Conservation (phyloP, 2,329 filamentous ascomycete genomes). For the Penicillium polonicum region DNA sequence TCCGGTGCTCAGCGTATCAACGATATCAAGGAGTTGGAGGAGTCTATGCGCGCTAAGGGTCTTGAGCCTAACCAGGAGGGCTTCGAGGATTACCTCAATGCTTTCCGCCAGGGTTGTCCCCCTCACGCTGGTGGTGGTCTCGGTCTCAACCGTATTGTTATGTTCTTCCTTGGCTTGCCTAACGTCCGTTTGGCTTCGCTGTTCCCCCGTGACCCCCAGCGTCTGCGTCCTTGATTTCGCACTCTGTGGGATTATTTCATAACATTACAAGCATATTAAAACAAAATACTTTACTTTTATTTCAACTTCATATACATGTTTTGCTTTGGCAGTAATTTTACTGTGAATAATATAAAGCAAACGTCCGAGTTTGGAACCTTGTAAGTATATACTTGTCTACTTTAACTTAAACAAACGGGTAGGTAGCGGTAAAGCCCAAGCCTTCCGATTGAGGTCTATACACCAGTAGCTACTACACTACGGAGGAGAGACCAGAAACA, state of each 20-base stretch:
- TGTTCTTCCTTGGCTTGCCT: constrained; percentile 64
- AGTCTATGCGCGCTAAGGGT: constrained; percentile 59
- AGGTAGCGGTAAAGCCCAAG: background rate
- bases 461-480: background rate
- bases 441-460: too few species aligned
- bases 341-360: background rate
- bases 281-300: constrained; percentile 3
- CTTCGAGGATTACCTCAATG: constrained; percentile 63
- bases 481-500: background rate
- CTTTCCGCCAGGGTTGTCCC: constrained; percentile 63
- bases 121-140: constrained; percentile 65
- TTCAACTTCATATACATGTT: background rate
- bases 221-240: constrained; percentile 46
- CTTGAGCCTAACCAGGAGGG: constrained; percentile 60
- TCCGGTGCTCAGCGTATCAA: constrained; percentile 67
- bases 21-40: constrained; percentile 57
- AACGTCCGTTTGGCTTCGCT: constrained; percentile 62
- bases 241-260: background rate
- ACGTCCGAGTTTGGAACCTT: background rate
- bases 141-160: constrained; percentile 65
- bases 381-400: background rate
- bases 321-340: background rate
- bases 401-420: background rate
- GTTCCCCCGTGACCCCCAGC: constrained; percentile 64
- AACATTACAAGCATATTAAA: constrained; percentile 3